phyloP scores from a whole-genome alignment of 2,329 filamentous ascomycete species.

The Paecilomyces sp. region DNA sequence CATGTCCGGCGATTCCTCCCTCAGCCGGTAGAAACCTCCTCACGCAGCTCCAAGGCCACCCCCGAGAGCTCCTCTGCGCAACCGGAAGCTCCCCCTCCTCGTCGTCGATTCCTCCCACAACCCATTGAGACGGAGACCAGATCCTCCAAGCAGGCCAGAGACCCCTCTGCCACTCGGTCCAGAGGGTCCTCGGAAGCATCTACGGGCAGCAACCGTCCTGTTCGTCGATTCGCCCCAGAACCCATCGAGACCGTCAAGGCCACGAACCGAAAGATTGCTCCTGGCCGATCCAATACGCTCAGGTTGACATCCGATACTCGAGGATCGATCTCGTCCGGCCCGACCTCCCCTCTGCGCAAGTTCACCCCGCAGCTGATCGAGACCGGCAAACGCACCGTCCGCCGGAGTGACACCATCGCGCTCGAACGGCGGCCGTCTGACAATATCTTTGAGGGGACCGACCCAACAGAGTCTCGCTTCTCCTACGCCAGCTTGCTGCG shows the following conservation, averaged over 20 bases:
- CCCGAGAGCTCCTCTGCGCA: neutral
- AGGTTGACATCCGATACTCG: neutral
- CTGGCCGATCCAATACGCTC: neutral
- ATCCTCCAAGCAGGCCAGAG: constrained; percentile 32
- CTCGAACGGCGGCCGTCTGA: constrained; percentile 45
- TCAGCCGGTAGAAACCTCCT: constrained; percentile 38
- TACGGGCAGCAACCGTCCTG: neutral
- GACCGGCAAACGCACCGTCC: constrained; percentile 65
- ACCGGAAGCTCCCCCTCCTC: constrained; percentile 1
- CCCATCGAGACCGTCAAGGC: constrained; percentile 2
- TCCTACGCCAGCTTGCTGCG: constrained; percentile 37
- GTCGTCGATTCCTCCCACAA: constrained; percentile 14
- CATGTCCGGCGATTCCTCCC: constrained; percentile 25
- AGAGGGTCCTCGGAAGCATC: neutral
- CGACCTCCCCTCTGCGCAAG: constrained; percentile 24
- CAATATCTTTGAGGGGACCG: constrained; percentile 1
- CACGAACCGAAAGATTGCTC: neutral
- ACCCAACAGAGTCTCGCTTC: constrained; percentile 33
- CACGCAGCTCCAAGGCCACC: constrained; percentile 29
- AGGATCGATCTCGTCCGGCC: neutral
- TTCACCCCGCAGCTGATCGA: constrained; percentile 79
- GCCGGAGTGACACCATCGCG: constrained; percentile 56
- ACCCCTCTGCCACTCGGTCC: neutral
- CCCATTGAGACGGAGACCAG: constrained; percentile 38
- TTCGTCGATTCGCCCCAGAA: constrained; percentile 1